These are phyloP conservation scores for Penstemon davidsonii DNA, from an alignment of 257 asterid genomes.

Conservation along the genomic window DNA sequence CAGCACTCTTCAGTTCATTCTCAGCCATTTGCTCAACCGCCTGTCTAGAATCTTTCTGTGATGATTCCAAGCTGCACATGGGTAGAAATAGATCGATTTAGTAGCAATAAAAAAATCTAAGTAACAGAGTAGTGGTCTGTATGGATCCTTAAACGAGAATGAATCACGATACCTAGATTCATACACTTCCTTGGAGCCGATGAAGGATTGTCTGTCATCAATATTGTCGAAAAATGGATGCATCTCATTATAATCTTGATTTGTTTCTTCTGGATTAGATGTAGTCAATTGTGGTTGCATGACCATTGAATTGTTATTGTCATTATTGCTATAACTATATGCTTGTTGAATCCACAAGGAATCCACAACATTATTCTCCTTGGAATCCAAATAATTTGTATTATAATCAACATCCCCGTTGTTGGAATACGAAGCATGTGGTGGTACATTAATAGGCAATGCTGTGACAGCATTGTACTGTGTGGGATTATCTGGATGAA, in stretches of 20 bases:
- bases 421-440: constrained; percentile 32
- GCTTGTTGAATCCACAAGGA: constrained; percentile 54
- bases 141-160: not conserved
- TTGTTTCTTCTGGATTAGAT: constrained; percentile 43
- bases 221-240: constrained; percentile 64
- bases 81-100: not conserved
- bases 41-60: constrained; percentile 62
- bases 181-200: constrained; percentile 61
- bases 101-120: too few relatives aligned
- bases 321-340: constrained; percentile 36
- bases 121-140: not conserved
- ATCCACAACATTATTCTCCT: constrained; percentile 46
- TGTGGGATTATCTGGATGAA: constrained; percentile 37
- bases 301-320: constrained; percentile 33
- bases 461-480: constrained; percentile 35
- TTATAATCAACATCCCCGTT: constrained; percentile 33
- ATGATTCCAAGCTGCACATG: constrained; percentile 66
- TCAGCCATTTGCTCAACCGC: constrained; percentile 66
- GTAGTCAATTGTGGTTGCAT: constrained; percentile 48
- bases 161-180: constrained; percentile 55
- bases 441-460: constrained; percentile 27
- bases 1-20: constrained; percentile 80
- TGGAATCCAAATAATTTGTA: constrained; percentile 42
- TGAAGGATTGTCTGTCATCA: constrained; percentile 71
- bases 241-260: constrained; percentile 60